Base-by-base conservation (phyloP, 2,329 filamentous ascomycete genomes). In the Alternaria burnsii region DNA sequence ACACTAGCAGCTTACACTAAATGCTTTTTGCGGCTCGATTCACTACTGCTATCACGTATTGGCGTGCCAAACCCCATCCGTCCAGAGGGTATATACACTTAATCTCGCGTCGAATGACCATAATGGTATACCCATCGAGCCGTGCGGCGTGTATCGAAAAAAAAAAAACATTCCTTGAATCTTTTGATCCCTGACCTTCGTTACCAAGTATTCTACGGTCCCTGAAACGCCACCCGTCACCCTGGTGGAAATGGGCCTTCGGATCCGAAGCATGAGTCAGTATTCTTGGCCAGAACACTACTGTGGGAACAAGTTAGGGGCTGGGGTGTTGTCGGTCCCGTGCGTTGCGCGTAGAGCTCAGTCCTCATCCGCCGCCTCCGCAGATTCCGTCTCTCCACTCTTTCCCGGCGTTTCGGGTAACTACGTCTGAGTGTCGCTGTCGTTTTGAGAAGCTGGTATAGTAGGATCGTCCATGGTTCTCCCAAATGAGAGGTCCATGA, bases 371-470 rank as follows among this genome's bases (percentile, higher is more conserved):
- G 46, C 32, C 20, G 46, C 46, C 46, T 50, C 46, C 52, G 42
- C 42, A 38, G 41, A 55, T 47, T 55, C 41, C 50, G 50, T 52
- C 28, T 48, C 28, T 28, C 52, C 52, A 46, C 52, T 30, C 42
- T 47, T 24, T 55, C 42, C 52, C 30, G 52, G 41, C 22, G 5
- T 40, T 55, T n/a, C 30, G 42, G 42, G 20, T 20, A 22, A 26
- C 42, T 46, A 36, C 30, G 22, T 44, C n/a, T 12, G 14, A 14
- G 22, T 46, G 28, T 47, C 34, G 16, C 36, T 30, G 22, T 38
- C 32, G 30, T n/a, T 47, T 55, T 55, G 6, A 22, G 42, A 47
- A 26, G 12, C 46, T 50, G 46, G 20, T n/a, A 50, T 50, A 26
- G 46, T 20, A 26, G 6, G 46, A 38, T 50, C 20, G 16, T 38